Evolutionary conservation across 208 protist species (phyloP).

Genomic region (Eutreptiella sp.): DNA sequence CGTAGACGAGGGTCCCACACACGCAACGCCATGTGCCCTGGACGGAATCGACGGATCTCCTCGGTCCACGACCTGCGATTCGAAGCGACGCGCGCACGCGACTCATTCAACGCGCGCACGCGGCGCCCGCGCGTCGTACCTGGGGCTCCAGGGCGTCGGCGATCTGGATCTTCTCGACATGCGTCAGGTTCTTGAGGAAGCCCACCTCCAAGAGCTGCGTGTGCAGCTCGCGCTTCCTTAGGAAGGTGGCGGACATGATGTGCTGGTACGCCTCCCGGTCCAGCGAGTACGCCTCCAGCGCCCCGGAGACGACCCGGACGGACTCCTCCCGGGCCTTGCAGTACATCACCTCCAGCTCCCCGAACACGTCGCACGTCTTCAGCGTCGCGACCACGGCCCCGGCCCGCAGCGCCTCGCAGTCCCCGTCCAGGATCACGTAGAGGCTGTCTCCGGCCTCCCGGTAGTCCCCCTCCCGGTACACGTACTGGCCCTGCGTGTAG

Average conservation of each 20-base stretch:
- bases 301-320: background rate
- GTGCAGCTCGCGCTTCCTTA: constrained; percentile 32
- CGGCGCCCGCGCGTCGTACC: too few species aligned
- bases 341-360: constrained; percentile 26
- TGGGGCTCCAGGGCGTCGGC: constrained; percentile 59
- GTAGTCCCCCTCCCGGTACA: constrained; percentile 29
- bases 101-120: too few species aligned
- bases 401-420: background rate
- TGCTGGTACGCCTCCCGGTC: constrained; percentile 21
- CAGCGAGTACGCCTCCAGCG: constrained; percentile 11
- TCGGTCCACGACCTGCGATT: too few species aligned
- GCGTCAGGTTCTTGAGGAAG: constrained; percentile 64
- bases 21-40: too few species aligned
- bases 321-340: constrained; percentile 5
- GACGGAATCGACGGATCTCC: too few species aligned
- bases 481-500: constrained; percentile 1
- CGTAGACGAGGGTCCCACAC: too few species aligned
- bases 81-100: too few species aligned
- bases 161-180: constrained; percentile 72
- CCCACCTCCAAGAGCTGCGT: constrained; percentile 60
- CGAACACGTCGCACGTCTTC: constrained; percentile 20
- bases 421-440: constrained; percentile 14
- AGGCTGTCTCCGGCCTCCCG: constrained; percentile 35
- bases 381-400: background rate
- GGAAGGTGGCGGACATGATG: constrained; percentile 22